phyloP scores from a whole-genome alignment of 495 filamentous ascomycete genomes.

The Daldinia childiae region DNA sequence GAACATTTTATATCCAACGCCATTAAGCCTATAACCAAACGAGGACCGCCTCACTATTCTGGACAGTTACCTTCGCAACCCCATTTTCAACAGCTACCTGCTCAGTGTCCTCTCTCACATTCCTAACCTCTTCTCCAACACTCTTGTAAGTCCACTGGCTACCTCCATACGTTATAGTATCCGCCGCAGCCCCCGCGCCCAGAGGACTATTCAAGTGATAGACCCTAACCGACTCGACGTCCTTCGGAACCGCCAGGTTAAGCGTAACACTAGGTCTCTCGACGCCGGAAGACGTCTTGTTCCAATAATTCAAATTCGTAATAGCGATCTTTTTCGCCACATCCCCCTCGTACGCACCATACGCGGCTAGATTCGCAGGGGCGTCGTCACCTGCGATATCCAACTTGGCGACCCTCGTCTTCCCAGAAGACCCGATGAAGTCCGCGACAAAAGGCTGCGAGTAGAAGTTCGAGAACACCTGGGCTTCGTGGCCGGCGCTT shows the following conservation, averaged over 20 bases:
- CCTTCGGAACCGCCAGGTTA: slow-evolving; percentile 24
- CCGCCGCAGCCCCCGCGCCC: slow-evolving; percentile 40
- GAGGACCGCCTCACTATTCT: slow-evolving; percentile 39
- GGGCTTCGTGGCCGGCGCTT: slow-evolving; percentile 36
- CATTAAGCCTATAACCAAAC: slow-evolving; percentile 33
- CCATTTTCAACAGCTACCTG: slow-evolving; percentile 28
- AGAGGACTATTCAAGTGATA: slow-evolving; percentile 42
- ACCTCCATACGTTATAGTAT: slow-evolving; percentile 45
- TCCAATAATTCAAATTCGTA: slow-evolving; percentile 46
- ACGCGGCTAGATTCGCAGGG: slow-evolving; percentile 35
- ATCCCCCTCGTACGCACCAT: slow-evolving; percentile 39
- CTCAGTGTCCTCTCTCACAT: slow-evolving; percentile 38
- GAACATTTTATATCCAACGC: background rate
- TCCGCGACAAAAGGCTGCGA: slow-evolving; percentile 47
- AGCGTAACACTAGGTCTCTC: slow-evolving; percentile 36
- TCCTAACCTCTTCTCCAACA: slow-evolving; percentile 41
- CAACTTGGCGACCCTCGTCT: slow-evolving; percentile 40
- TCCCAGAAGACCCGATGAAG: slow-evolving; percentile 44
- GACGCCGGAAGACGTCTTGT: slow-evolving; percentile 37
- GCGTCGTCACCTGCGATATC: slow-evolving; percentile 9
- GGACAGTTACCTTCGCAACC: slow-evolving; percentile 32
- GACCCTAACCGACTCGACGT: slow-evolving; percentile 23
- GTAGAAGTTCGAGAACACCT: slow-evolving; percentile 47
- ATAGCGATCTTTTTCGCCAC: slow-evolving; percentile 39
- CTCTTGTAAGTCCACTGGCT: slow-evolving; percentile 48